Evolutionary conservation across 2,329 filamentous ascomycete species (phyloP), one percentile per base, ranked within the genome.

Genomic region (Incumbomyces lentus): DNA sequence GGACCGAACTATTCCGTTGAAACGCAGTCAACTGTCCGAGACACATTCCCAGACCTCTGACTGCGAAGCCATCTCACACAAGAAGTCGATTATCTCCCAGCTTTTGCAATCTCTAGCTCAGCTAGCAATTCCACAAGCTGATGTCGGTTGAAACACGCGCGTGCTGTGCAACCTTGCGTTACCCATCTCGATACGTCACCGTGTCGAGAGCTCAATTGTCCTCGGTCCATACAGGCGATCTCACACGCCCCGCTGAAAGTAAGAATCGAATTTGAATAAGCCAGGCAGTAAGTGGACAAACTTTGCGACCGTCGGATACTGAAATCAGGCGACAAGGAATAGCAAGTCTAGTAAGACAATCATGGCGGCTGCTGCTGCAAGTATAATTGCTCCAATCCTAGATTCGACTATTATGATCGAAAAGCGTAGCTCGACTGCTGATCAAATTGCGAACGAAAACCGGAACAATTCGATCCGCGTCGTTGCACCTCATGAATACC

Each of bases 401-500:
- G 54, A 58, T 47, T 52, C 53, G 17, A 40, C 50, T 13, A 47
- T 55, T 12, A 18, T 52, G 12, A 51, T 50, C 46, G 55, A 56
- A 47, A 56, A 56, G 46, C 43, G 43, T 37, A 52, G 33, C 29
- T 49, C 52, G 31, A 53, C 38, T 18, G 49, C 45, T 33, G 47
- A 48, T 36, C 47, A 49, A 18, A 19, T 46, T 29, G 35, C 50
- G 16, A 38, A 48, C 14, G 46, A 48, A 7, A 33, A 16, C 7
- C 53, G 57, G 6, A 53, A 39, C 26, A 29, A 48, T 19, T 65
- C 69, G 43, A 74, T 86, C 56, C 82, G 84, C 52, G 63, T 75
- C 49, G 69, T 89, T 53, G 69, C 70, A 52, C 74, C 81, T 59
- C 68, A 73, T 48, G 84, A 89, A 66, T 83, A 79, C 68, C 79